phyloP scores from a whole-genome alignment of 257 asterid species.

The Fraxinus anomala region DNA sequence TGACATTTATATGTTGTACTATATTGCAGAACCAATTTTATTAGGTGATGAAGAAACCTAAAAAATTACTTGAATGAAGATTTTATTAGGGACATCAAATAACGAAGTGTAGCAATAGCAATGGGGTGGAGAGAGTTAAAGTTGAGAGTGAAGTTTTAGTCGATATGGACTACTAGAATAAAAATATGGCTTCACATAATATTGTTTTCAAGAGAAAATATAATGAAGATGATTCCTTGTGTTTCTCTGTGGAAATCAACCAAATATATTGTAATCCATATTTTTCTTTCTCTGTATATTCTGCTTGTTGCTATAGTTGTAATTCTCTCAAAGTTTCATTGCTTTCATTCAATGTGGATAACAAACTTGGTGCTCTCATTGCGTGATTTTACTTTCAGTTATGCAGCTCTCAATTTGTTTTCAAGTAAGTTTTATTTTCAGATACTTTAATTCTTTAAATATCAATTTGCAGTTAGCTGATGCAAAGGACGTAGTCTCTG shows the following conservation, averaged over 20 bases:
- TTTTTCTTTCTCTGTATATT: not conserved
- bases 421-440: conserved; percentile 19
- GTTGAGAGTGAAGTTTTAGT: not conserved
- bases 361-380: not conserved
- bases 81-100: not conserved
- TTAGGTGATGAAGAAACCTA: not conserved
- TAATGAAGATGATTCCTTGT: not conserved
- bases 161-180: not conserved
- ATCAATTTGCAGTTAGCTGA: conserved; percentile 72
- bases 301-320: conserved; percentile 1
- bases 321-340: conserved; percentile 10
- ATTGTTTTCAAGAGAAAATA: not conserved
- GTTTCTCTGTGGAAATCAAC: not conserved
- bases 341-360: not conserved
- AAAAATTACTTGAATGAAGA: not conserved
- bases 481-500: conserved; percentile 78
- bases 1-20: too few species aligned
- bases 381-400: not conserved
- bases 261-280: not conserved
- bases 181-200: not conserved
- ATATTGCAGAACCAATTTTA: not conserved
- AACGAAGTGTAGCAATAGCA: not conserved
- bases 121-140: not conserved
- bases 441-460: conserved; percentile 18
- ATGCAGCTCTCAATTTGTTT: conserved; percentile 21